Evolutionary conservation across 805 yeast genomes (phyloP).

Genomic region (Candida loeiensis): DNA sequence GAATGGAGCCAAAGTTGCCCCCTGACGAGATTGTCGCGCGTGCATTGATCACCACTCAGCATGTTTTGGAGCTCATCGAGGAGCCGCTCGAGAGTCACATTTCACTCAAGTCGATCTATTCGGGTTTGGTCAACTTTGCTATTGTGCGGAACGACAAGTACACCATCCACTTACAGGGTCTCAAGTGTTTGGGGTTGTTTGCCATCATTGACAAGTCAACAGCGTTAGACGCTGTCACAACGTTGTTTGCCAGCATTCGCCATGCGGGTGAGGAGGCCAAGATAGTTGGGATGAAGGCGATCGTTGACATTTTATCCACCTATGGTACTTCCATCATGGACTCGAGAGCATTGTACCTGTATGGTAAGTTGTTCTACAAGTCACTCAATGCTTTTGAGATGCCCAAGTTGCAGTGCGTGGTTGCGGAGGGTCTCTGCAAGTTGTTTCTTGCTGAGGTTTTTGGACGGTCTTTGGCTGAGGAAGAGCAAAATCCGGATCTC

Average conservation of each 20-base stretch:
- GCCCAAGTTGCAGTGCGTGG: slow-evolving; percentile 69
- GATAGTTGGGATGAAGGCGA: slow-evolving; percentile 60
- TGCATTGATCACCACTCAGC: slow-evolving; percentile 65
- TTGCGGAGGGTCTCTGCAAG: slow-evolving; percentile 86
- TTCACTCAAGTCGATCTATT: slow-evolving; percentile 64
- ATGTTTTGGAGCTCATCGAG: slow-evolving; percentile 63
- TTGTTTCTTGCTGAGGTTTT: slow-evolving; percentile 73
- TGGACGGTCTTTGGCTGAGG: slow-evolving; percentile 38
- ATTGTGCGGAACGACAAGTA: slow-evolving; percentile 46
- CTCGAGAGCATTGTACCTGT: slow-evolving; percentile 23
- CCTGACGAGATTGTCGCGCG: slow-evolving; percentile 51
- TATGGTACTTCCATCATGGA: slow-evolving; percentile 72
- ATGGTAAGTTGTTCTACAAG: slow-evolving; percentile 53
- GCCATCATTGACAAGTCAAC: slow-evolving; percentile 57
- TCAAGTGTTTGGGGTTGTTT: slow-evolving; percentile 74
- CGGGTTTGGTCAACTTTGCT: slow-evolving; percentile 77
- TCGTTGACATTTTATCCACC: slow-evolving; percentile 73
- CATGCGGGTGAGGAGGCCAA: slow-evolving; percentile 62
- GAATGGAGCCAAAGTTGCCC: slow-evolving; percentile 39
- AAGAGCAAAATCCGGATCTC: slow-evolving; percentile 13
- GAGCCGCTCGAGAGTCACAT: slow-evolving; percentile 63
- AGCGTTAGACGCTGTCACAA: slow-evolving; percentile 52
- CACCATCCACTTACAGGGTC: slow-evolving; percentile 58
- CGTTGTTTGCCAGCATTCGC: slow-evolving; percentile 66
- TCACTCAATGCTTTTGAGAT: slow-evolving; percentile 53